phyloP scores from a whole-genome alignment of 306 rosid species.

The Vicia villosa region DNA sequence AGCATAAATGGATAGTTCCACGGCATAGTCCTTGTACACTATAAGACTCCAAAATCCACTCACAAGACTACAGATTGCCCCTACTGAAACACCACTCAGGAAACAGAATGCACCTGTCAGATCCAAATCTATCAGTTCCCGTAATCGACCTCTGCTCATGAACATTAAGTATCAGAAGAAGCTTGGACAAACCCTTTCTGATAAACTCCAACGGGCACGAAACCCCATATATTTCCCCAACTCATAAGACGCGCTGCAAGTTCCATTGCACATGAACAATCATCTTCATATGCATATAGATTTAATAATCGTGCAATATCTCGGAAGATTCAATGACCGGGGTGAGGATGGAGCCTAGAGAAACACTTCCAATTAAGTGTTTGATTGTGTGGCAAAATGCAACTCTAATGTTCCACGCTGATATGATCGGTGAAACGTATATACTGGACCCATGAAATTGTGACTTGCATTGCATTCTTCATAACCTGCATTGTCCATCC shows the following conservation, averaged over 20 bases:
- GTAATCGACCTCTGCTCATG: conserved; percentile 43
- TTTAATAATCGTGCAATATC: conserved; percentile 49
- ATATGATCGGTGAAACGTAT: conserved; percentile 41
- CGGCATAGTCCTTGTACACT: conserved; percentile 57
- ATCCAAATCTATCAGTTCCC: conserved; percentile 57
- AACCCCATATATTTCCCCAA: conserved; percentile 78
- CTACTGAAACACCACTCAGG: conserved; percentile 62
- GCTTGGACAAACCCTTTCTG: conserved; percentile 72
- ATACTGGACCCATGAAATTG: conserved; percentile 63
- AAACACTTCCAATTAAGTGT: conserved; percentile 57
- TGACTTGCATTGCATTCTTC: conserved; percentile 59
- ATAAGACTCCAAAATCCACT: conserved; percentile 68
- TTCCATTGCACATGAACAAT: too few relatives aligned
- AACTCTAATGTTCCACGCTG: conserved; percentile 31
- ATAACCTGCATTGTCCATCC: conserved; percentile 78
- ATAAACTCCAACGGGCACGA: conserved; percentile 66
- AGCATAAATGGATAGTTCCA: conserved; percentile 59
- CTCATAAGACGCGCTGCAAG: conserved; percentile 55
- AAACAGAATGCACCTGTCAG: conserved; percentile 77
- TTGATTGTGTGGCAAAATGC: conserved; percentile 55
- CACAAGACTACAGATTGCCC: conserved; percentile 61
- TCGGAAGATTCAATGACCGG: conserved; percentile 51
- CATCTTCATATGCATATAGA: too few relatives aligned
- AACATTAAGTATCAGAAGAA: conserved; percentile 69
- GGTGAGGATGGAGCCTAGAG: conserved; percentile 60